Base-by-base conservation (phyloP, 2,329 filamentous ascomycete species). In the Xylogone sp. region DNA sequence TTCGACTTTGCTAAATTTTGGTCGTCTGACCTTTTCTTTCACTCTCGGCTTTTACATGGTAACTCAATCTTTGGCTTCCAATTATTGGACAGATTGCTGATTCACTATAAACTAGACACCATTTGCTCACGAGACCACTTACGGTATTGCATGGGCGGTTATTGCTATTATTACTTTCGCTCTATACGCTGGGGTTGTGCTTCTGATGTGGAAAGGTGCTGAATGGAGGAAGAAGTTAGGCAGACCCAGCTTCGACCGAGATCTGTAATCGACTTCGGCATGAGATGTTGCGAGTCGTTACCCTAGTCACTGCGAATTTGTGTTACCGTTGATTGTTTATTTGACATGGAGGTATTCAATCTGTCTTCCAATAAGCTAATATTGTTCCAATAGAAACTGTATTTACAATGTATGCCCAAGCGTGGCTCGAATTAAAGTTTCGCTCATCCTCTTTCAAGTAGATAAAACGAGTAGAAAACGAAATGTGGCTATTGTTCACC, bases 11-110 rank as follows among this genome's bases (percentile, higher is more conserved):
- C 58, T 61, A 50, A 64, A 63, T 43, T 62, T 62, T 16, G 52
- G 55, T 16, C 52, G 62, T 18, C 62, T 62, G 50, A 54, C 51
- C 16, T 58, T 64, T 34, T 54, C 53, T 2, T 53, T 64, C 29
- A 63, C 62, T 3, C 59, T 61, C 52, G 61, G 53, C 2, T 65
- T 63, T 47, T 64, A 64, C 46, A 53, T 56, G 34, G 56, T 62
- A 39, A 39, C n/a, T 39, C 13, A 39, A 39, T 39, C 10, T 39
- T 16, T 4, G 5, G 13, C n/a, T 39, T 39, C n/a, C 5, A 39
- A 18, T 39, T 4, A 7, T 6, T 27, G 24, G 10, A 27, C 10
- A 18, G 13, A 39, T 39, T 5, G n/a, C 34, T 39, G n/a, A 39
- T 39, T 16, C n/a, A 4, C 34, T 39, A 4, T 39, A 9, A 7